These are phyloP conservation scores for Pseudopithomyces maydicus DNA, from an alignment of 2,329 filamentous ascomycete species.

Conservation along the genomic window DNA sequence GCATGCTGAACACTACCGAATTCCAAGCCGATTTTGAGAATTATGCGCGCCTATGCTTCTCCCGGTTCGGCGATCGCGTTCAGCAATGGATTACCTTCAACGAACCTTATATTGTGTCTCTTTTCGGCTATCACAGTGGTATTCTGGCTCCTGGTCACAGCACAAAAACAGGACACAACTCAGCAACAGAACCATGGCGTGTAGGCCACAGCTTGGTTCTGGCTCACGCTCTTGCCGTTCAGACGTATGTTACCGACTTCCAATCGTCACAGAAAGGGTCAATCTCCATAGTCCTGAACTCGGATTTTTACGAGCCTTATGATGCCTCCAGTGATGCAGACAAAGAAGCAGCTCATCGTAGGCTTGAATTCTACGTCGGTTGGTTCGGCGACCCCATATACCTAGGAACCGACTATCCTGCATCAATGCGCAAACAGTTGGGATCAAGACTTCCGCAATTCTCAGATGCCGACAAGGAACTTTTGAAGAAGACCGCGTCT, in stretches of 20 bases:
- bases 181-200: conserved; percentile 9
- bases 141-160: conserved; percentile 19
- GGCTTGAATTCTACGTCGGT: conserved; percentile 50
- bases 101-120: conserved; percentile 59
- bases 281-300: conserved; percentile 5
- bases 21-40: conserved; percentile 36
- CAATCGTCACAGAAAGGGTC: conserved; percentile 34
- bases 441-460: conserved; percentile 46
- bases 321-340: conserved; percentile 14
- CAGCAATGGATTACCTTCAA: conserved; percentile 50
- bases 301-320: conserved; percentile 48
- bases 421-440: conserved; percentile 43
- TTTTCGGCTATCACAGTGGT: conserved; percentile 44
- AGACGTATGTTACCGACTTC: conserved; percentile 12
- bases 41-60: conserved; percentile 46
- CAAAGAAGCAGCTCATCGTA: conserved; percentile 39
- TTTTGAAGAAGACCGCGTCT: conserved; percentile 29
- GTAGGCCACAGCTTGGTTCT: conserved; percentile 46
- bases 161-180: conserved; percentile 7
- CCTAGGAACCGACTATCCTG: conserved; percentile 48
- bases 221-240: conserved; percentile 49
- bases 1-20: conserved; percentile 24
- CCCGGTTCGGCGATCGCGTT: conserved; percentile 45
- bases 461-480: conserved; percentile 46
- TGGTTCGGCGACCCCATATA: conserved; percentile 44